Conservation (phyloP, 164 flowering plant species). For the Vitis vinifera region ASM3070453v1 NC_081818.1:27337501-27338000, state of each 20-base stretch:
- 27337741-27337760: slow-evolving; percentile 28
- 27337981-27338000: background rate
- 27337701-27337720: slow-evolving; percentile 14
- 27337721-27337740: slow-evolving; percentile 24
- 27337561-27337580: slow-evolving; percentile 19
- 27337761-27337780: slow-evolving; percentile 16
- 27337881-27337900: slow-evolving; percentile 26
- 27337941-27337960: background rate
- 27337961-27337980: too few species aligned
- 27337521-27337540: slow-evolving; percentile 27
- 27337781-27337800: slow-evolving; percentile 16
- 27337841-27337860: slow-evolving; percentile 15
- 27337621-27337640: slow-evolving; percentile 18
- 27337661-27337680: slow-evolving; percentile 17
- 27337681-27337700: slow-evolving; percentile 15
- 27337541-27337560: slow-evolving; percentile 27
- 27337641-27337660: slow-evolving; percentile 16
- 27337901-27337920: slow-evolving; percentile 14
- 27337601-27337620: slow-evolving; percentile 21
- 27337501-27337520: slow-evolving; percentile 1
- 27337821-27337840: slow-evolving; percentile 24
- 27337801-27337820: slow-evolving; percentile 14
- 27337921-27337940: slow-evolving; percentile 19
- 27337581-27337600: slow-evolving; percentile 18
- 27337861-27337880: slow-evolving; percentile 22